These are phyloP conservation scores for Hydnomerulius pinastri DNA, from an alignment of 768 basidiomycete genomes.

Conservation along the genomic window DNA sequence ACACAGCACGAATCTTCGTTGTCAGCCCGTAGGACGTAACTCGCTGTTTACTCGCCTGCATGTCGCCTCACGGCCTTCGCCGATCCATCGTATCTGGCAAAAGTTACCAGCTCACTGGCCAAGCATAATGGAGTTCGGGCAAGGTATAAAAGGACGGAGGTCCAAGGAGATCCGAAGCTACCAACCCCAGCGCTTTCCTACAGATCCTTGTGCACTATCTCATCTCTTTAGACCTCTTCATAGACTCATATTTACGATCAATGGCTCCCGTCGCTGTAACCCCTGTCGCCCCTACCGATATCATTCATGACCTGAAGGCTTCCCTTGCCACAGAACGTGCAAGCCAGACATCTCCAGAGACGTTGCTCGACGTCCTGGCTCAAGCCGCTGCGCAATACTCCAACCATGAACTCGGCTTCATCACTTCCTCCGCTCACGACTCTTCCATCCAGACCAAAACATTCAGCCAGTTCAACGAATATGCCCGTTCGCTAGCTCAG, in stretches of 20 bases:
- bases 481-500: constrained; percentile 19
- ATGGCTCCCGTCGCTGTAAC: constrained; percentile 19
- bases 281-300: constrained; percentile 9
- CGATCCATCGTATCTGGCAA: not conserved
- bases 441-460: constrained; percentile 29
- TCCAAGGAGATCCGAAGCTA: constrained; percentile 2
- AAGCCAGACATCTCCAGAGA: constrained; percentile 12
- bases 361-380: constrained; percentile 24
- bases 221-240: not conserved
- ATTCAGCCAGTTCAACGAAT: constrained; percentile 20
- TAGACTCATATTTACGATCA: constrained; percentile 3
- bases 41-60: not conserved
- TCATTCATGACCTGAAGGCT: constrained; percentile 13
- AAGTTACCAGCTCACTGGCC: not conserved
- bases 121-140: not conserved
- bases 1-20: not conserved
- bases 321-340: constrained; percentile 12
- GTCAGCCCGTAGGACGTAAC: constrained; percentile 3
- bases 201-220: constrained; percentile 2
- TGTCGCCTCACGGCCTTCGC: not conserved
- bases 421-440: constrained; percentile 31
- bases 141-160: constrained; percentile 23
- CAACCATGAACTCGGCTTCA: constrained; percentile 25
- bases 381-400: constrained; percentile 24
- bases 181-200: not conserved